Evolutionary conservation across 805 yeast species (phyloP).

Genomic region (Hanseniaspora occidentalis): DNA sequence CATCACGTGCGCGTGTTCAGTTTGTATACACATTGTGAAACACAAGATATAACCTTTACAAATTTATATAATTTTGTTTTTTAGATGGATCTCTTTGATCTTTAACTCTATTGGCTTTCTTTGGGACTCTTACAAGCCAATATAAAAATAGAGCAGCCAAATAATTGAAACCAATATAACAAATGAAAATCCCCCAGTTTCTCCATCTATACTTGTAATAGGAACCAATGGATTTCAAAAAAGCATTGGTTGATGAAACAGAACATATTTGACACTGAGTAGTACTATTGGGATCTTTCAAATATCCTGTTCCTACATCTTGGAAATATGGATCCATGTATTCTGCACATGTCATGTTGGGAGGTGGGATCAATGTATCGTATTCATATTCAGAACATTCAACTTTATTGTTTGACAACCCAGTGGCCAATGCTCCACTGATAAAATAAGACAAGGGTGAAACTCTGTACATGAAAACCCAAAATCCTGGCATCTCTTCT

Average conservation of each 20-base stretch:
- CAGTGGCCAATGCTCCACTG: slow-evolving; percentile 35
- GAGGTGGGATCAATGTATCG: slow-evolving; percentile 13
- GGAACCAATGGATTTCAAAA: slow-evolving; percentile 27
- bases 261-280: slow-evolving; percentile 44
- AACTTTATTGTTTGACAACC: slow-evolving; percentile 34
- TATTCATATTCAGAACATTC: slow-evolving; percentile 26
- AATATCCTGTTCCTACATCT: slow-evolving; percentile 15
- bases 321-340: slow-evolving; percentile 13
- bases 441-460: slow-evolving; percentile 33
- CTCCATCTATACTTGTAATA: slow-evolving; percentile 35
- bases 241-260: slow-evolving; percentile 40
- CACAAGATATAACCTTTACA: too few species aligned
- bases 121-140: slow-evolving; percentile 59
- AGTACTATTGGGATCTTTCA: slow-evolving; percentile 26
- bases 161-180: slow-evolving; percentile 35
- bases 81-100: neutral
- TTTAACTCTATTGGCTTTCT: slow-evolving; percentile 11
- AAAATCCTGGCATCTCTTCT: slow-evolving; percentile 31
- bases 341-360: slow-evolving; percentile 15
- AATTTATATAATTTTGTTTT: too few species aligned
- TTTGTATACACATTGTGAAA: too few species aligned
- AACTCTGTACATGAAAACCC: slow-evolving; percentile 30
- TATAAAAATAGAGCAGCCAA: slow-evolving; percentile 30
- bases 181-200: slow-evolving; percentile 43
- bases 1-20: too few species aligned